Evolutionary conservation across 2,329 filamentous ascomycete genomes (phyloP), one percentile per base, ranked within the genome.

Genomic region (Canariomyces notabilis): DNA sequence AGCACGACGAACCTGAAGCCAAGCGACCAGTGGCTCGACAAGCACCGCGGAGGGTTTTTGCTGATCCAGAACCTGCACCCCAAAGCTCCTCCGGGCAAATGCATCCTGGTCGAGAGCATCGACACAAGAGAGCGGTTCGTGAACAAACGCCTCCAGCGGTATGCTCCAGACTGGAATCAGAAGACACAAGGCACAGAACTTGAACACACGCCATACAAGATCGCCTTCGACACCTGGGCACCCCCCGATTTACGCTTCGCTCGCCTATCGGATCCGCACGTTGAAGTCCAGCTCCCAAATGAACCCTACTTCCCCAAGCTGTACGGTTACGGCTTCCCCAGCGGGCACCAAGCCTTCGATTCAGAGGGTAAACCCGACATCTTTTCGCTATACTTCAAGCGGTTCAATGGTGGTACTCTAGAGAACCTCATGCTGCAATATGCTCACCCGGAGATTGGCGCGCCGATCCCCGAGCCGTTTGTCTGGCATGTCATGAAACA

Each of bases 401-500:
- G 31, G 7, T 39, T 32, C 33, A 53, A 55, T 21, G 51, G 53
- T 15, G 37, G 45, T 11, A 45, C 37, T 6, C 33, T 55, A 11
- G 18, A 15, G 15, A 50, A 47, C 18, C 34, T 53, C 2, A 22
- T 50, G n/a, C 39, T n/a, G n/a, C n/a, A n/a, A 48, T 11, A 45
- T 45, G 32, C 44, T 46, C 39, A 48, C 42, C 15, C 16, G 2
- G 20, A 21, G 2, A 36, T 29, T 1, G 42, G 45, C 1, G 39
- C 22, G n/a, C 32, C 6, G n/a, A n/a, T 55, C 2, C 44, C 47
- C 6, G 53, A 54, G 44, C 19, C 43, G 1, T 54, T 56, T 9
- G 42, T 56, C 42, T 56, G 53, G 51, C 46, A 54, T 20, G 43
- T 54, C 33, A 46, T 49, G 5, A 45, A 49, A 19, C 51, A 56